Base-by-base conservation (phyloP, 2,329 filamentous ascomycete genomes). In the Pseudogymnoascus sp. region DNA sequence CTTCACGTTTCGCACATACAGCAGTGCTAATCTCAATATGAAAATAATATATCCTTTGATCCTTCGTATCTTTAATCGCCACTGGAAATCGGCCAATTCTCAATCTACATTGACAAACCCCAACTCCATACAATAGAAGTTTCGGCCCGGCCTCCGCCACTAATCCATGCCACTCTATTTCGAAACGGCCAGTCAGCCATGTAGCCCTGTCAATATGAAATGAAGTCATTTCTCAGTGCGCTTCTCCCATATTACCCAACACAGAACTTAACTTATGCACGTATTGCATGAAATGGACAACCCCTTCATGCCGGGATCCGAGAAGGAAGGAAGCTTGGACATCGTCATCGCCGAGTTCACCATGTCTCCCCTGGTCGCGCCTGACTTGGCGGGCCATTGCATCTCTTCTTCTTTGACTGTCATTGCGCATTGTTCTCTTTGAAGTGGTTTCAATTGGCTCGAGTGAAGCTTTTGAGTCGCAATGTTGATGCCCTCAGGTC, bases 141-240 rank as follows among this genome's bases (percentile, higher is more conserved):
- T 55, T 55, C 49, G 49, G 49, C n/a, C 49, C 49, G 49, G 28
- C 49, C n/a, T 55, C 49, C 49, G 49, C 28, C 49, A 19, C 49
- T 55, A 55, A 55, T 6, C 28, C 49, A 55, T 55, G 28, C 23
- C 11, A 55, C 49, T 55, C 49, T 55, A 55, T 55, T 55, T 55
- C 49, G 49, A 55, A 55, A 55, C 49, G 4, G 9, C 49, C 49
- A 55, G 49, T 55, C 25, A 19, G 25, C 49, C 8, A 11, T 19
- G 9, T 49, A 55, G 28, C 49, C 49, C 49, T 33, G 49, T 55
- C 49, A 55, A 55, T 12, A 55, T 33, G 49, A 55, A 28, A 55
- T 55, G 49, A 55, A 55, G 49, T 55, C 49, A 55, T 55, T 33
- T 55, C 49, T 19, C 28, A 19, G 28, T 12, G 25, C n/a, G 1